Percentiles rank a stretch among this genome's conserved stretches.
Evolutionary conservation across 1,139 yeast genomes (phyloP).

Genomic region (Suhomyces bokatorum): DNA sequence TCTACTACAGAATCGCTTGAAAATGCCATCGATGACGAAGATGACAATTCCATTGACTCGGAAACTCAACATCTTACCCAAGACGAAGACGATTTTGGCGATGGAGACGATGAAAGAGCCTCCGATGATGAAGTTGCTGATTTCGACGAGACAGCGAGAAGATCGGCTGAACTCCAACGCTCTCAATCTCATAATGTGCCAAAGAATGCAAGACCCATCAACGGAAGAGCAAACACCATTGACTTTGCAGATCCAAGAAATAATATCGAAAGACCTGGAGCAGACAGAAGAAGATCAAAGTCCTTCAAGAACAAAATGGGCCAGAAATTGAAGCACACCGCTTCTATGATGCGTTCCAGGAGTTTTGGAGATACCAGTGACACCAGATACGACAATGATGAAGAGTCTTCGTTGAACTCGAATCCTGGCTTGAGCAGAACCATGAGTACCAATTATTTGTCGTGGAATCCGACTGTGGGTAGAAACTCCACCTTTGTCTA

Average conservation of each 20-base stretch:
- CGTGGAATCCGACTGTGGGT: slow-evolving; percentile 94
- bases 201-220: not conserved
- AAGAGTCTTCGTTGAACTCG: slow-evolving; percentile 12
- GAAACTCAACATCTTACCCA: slow-evolving; percentile 5
- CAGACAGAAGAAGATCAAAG: slow-evolving; percentile 31
- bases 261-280: slow-evolving; percentile 40
- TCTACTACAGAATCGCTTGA: slow-evolving; percentile 9
- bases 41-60: slow-evolving; percentile 12
- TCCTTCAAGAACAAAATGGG: slow-evolving; percentile 10
- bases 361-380: slow-evolving; percentile 13
- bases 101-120: slow-evolving; percentile 17
- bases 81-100: slow-evolving; percentile 16
- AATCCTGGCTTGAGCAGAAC: slow-evolving; percentile 17
- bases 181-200: slow-evolving; percentile 28
- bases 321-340: slow-evolving; percentile 11
- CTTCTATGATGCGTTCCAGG: slow-evolving; percentile 7
- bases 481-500: slow-evolving; percentile 90
- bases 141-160: slow-evolving; percentile 14
- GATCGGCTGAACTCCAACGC: slow-evolving; percentile 11
- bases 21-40: slow-evolving; percentile 14
- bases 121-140: slow-evolving; percentile 19
- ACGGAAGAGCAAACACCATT: slow-evolving; percentile 48
- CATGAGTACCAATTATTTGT: slow-evolving; percentile 66
- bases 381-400: slow-evolving; percentile 10
- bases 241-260: slow-evolving; percentile 25